Base-by-base conservation (phyloP, 2,329 filamentous ascomycete species). In the Aspergillus uvarum region DNA sequence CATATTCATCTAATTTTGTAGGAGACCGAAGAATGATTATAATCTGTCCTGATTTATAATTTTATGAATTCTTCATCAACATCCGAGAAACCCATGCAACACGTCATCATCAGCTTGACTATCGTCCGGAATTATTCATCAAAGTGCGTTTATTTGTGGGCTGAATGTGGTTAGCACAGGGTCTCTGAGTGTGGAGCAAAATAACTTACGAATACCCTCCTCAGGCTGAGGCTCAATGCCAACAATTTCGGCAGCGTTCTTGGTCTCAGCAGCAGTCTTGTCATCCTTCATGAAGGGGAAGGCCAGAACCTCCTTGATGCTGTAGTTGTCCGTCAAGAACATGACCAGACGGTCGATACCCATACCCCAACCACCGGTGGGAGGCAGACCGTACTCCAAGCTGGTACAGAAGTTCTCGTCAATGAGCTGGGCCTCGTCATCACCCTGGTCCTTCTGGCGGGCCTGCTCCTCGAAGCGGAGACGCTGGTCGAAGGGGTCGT, bases 261-360 rank as follows among this genome's bases (percentile, higher is more conserved):
- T 78, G 61, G 75, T 75, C 58, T 79, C 78, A 51, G 68, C 65
- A 2, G 74, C 74, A 32, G 81, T 82, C 73, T 83, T 83, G 77
- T 94, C 90, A 54, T 94, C 90, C 86, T 96, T 96, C 91, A 99
- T 96, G 81, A 97, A 94, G 11, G 95, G 95, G 87, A 99, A 99
- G 8, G 94, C 88, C 64, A 98, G 80, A 3, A 98, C 94, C 79
- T 99, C 95, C 79, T 95, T 93, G 77, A 99, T 99, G 69, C 87
- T 91, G 81, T 96, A 95, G 80, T 96, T 91, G 79, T 98, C 87
- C 52, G 94, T 96, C 77, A 98, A 80, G 85, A 96, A 96, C 92
- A 96, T 96, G 76, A 92, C 90, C 77, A 96, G 80, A 62, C 94
- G 88, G 81, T 98, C 93, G 67, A 96, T 95, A 65, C 95, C 95